Conservation (phyloP, 768 basidiomycete genomes). For the Lactarius vividus region DNA sequence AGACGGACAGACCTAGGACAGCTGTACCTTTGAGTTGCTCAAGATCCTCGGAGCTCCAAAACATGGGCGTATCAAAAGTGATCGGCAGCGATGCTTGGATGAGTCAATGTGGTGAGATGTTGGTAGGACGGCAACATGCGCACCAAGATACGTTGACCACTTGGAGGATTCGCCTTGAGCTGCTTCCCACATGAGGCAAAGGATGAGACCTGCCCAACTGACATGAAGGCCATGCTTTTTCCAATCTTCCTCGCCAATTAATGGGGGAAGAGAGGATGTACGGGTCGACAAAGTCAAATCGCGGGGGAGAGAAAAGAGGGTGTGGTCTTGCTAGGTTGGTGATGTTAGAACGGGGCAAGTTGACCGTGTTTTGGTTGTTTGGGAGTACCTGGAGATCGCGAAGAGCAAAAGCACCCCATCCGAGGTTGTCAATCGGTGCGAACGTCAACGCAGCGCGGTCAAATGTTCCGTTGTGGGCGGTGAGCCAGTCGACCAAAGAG, state of each 20-base stretch:
- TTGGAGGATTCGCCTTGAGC: slow-evolving; percentile 56
- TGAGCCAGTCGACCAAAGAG: slow-evolving; percentile 53
- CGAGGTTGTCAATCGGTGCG: slow-evolving; percentile 44
- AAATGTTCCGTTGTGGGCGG: slow-evolving; percentile 45
- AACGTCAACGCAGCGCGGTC: slow-evolving; percentile 39
- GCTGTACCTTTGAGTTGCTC: slow-evolving; percentile 75
- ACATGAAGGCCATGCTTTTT: slow-evolving; percentile 51
- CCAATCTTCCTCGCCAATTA: slow-evolving; percentile 67
- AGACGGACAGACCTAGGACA: slow-evolving; percentile 67
- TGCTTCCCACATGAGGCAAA: slow-evolving; percentile 96
- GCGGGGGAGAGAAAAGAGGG: slow-evolving; percentile 81
- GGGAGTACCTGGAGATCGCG: slow-evolving; percentile 61
- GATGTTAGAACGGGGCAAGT: slow-evolving; percentile 9
- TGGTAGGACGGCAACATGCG: slow-evolving; percentile 27
- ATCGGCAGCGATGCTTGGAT: slow-evolving; percentile 61
- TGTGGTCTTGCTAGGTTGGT: slow-evolving; percentile 59
- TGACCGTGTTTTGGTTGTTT: slow-evolving; percentile 28
- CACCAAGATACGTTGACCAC: slow-evolving; percentile 75
- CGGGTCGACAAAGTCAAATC: slow-evolving; percentile 71
- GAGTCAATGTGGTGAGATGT: not conserved
- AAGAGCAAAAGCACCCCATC: slow-evolving; percentile 71
- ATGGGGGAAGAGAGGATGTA: slow-evolving; percentile 62
- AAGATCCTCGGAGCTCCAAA: slow-evolving; percentile 78
- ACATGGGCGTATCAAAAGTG: slow-evolving; percentile 88
- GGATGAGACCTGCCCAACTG: slow-evolving; percentile 86